Percentiles rank a stretch among this genome's conserved stretches.
Evolutionary conservation across 305 asterid species (phyloP).

Genomic region (Vinca major): DNA sequence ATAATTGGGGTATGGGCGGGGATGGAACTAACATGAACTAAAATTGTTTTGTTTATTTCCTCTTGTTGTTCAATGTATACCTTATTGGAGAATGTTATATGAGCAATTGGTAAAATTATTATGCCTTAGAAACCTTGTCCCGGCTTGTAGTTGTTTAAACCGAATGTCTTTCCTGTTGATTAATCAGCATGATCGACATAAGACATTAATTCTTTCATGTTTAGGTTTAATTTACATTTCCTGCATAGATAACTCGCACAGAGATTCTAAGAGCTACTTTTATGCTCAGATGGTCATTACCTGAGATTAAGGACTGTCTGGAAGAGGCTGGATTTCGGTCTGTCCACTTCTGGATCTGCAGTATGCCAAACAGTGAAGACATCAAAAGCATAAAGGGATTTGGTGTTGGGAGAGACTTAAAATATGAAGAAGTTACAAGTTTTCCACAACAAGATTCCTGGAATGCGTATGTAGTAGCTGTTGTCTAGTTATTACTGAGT

Average conservation of each 20-base stretch:
- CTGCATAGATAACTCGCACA: conserved; percentile 7
- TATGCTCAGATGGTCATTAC: conserved; percentile 73
- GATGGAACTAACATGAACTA: background rate
- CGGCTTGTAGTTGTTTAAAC: background rate
- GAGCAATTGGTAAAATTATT: background rate
- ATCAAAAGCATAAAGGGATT: conserved; percentile 58
- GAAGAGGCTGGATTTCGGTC: conserved; percentile 83
- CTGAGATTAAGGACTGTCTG: conserved; percentile 79
- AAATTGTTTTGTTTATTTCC: background rate
- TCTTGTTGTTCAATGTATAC: background rate
- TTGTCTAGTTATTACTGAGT: conserved; percentile 32
- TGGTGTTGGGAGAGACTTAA: conserved; percentile 54
- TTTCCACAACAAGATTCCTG: conserved; percentile 91
- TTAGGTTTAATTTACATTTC: background rate
- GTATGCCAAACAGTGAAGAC: conserved; percentile 72
- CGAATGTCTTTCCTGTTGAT: background rate
- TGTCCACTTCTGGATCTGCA: conserved; percentile 75
- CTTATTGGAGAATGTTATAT: background rate
- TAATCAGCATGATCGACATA: background rate
- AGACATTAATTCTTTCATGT: background rate
- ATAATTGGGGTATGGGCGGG: background rate
- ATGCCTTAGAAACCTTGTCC: background rate
- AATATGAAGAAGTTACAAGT: conserved; percentile 71
- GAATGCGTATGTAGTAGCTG: conserved; percentile 82
- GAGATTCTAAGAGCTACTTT: background rate